These are phyloP conservation scores for Tripidium arundinaceum DNA, from an alignment of 202 grass and related monocot genomes.

Conservation along the genomic window DNA sequence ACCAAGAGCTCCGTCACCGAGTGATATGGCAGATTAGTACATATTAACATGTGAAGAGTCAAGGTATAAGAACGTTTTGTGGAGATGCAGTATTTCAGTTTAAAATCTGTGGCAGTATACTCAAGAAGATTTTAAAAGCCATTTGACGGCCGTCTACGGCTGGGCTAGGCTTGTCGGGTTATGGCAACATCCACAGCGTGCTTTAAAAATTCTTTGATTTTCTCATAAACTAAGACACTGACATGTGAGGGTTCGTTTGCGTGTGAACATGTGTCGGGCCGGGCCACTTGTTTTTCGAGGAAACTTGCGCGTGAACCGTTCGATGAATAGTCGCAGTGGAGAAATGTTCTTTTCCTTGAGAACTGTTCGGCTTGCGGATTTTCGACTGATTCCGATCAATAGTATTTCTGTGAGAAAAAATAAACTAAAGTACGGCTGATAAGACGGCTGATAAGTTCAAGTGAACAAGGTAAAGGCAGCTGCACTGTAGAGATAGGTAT, in stretches of 20 bases:
- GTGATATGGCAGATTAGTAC: background rate
- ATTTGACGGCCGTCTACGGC: background rate
- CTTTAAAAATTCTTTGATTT: background rate
- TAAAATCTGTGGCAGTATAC: background rate
- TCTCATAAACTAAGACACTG: conserved; percentile 6
- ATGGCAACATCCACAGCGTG: background rate
- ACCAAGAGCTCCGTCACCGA: background rate
- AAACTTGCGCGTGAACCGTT: too few species aligned
- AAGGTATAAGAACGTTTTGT: background rate
- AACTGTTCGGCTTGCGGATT: too few species aligned
- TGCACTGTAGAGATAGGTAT: too few species aligned
- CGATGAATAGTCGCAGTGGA: background rate
- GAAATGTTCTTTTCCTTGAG: background rate
- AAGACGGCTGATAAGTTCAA: too few species aligned
- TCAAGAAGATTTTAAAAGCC: background rate
- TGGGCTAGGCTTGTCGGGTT: background rate
- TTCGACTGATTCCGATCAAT: too few species aligned
- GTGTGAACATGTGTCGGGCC: conserved; percentile 11
- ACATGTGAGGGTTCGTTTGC: background rate
- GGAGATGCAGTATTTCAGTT: background rate
- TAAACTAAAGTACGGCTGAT: too few species aligned
- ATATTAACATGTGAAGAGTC: background rate
- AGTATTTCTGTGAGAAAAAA: too few species aligned
- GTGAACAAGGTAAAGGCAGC: too few species aligned
- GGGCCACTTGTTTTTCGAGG: background rate